Percentiles rank a stretch among this genome's conserved stretches.
Conservation (phyloP, 176 grass and related monocot species). For the Avena insularis region DNA sequence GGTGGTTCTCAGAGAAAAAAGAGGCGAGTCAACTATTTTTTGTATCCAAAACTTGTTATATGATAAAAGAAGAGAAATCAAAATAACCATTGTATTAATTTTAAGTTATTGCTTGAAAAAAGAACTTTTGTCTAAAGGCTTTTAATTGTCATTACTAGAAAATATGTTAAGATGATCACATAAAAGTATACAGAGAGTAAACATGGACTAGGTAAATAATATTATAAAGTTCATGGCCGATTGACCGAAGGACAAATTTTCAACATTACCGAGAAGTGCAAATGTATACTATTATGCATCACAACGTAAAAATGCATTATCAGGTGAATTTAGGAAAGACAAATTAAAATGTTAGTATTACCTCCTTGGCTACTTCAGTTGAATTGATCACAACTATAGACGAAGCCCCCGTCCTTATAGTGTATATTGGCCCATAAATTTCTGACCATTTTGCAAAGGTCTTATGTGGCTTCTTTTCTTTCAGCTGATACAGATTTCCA, state of each 20-base stretch:
- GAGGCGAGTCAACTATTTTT: neutral
- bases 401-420: slow-evolving; percentile 62
- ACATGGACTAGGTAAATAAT: neutral
- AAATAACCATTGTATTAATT: neutral
- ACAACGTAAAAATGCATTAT: slow-evolving; percentile 5
- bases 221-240: neutral
- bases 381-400: slow-evolving; percentile 83
- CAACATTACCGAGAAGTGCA: neutral
- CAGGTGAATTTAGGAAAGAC: neutral
- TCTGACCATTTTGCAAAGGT: slow-evolving; percentile 82
- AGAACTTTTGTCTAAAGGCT: neutral
- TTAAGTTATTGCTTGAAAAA: neutral
- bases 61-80: neutral
- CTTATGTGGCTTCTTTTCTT: slow-evolving; percentile 79
- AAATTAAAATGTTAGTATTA: neutral
- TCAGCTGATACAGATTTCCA: slow-evolving; percentile 83
- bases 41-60: too few species aligned
- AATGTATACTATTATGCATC: too few species aligned
- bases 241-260: neutral
- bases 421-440: slow-evolving; percentile 79
- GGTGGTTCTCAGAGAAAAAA: neutral
- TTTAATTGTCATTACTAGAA: neutral
- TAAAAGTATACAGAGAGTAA: neutral
- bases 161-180: neutral
- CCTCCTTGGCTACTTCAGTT: slow-evolving; percentile 82